These are phyloP conservation scores for Magnaporthales sp. DNA, from an alignment of 2,329 filamentous ascomycete genomes.

Conservation along the genomic window DNA sequence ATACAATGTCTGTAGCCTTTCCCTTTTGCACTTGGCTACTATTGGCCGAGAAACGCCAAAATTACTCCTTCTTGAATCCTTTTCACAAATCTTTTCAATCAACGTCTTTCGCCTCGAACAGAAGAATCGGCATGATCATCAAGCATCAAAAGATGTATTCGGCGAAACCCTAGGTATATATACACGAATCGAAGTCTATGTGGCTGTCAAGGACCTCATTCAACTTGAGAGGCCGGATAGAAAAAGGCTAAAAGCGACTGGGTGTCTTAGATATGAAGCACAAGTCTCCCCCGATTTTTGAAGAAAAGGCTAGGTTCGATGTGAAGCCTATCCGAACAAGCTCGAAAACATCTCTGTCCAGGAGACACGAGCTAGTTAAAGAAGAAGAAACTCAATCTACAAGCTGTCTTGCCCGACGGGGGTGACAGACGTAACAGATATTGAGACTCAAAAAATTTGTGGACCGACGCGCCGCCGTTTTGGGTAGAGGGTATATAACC, in stretches of 20 bases:
- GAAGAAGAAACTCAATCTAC: background rate
- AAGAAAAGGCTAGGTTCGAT: background rate
- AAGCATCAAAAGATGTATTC: background rate
- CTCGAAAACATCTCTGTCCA: background rate
- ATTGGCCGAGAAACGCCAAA: too few relatives aligned
- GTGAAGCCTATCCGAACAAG: background rate
- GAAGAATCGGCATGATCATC: background rate
- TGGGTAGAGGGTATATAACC: background rate
- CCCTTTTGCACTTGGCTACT: too few relatives aligned
- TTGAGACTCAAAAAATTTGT: background rate
- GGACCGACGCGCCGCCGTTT: background rate
- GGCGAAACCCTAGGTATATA: conserved; percentile 5
- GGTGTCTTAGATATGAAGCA: background rate
- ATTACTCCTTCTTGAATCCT: too few relatives aligned
- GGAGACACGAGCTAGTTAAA: background rate
- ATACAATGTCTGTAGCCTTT: too few relatives aligned
- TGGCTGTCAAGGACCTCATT: background rate
- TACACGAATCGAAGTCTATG: conserved; percentile 7
- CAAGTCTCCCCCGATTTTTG: background rate
- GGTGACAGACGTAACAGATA: background rate
- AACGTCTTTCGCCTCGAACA: background rate
- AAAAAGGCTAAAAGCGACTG: background rate
- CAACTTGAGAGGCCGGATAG: background rate
- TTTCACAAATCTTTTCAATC: background rate
- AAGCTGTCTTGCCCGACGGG: background rate